Conservation (phyloP, 2,329 filamentous ascomycete species). For the Scedosporium minutisporum region DNA sequence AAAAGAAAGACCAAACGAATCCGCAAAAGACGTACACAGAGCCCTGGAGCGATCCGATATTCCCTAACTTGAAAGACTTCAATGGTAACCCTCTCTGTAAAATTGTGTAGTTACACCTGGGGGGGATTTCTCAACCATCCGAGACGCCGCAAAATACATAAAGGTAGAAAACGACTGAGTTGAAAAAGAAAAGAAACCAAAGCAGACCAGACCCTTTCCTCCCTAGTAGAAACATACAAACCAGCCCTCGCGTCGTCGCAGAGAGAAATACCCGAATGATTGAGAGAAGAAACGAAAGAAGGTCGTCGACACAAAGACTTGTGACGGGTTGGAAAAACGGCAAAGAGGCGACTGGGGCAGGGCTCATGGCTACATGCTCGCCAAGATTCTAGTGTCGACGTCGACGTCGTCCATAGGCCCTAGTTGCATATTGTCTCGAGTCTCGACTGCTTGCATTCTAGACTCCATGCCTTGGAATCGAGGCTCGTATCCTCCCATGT, state of each 20-base stretch:
- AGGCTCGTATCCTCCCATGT: conserved; percentile 31
- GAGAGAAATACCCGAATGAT: neutral
- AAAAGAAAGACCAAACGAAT: neutral
- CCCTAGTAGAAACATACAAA: neutral
- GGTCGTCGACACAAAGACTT: neutral
- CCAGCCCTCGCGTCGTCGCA: neutral
- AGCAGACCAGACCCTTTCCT: neutral
- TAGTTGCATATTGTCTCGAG: conserved; percentile 15
- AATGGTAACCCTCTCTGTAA: neutral
- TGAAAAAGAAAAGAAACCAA: neutral
- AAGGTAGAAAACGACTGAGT: neutral
- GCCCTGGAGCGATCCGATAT: neutral
- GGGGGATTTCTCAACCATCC: neutral
- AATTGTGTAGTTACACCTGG: neutral
- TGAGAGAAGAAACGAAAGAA: neutral
- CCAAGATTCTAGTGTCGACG: conserved; percentile 32
- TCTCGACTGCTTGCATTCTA: conserved; percentile 30
- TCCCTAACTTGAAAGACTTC: neutral
- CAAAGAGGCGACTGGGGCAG: neutral
- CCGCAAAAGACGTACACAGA: neutral
- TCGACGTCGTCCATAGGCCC: conserved; percentile 36
- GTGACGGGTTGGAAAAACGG: neutral
- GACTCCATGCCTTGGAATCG: conserved; percentile 34
- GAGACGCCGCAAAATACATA: neutral
- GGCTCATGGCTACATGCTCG: conserved; percentile 11